phyloP scores from a whole-genome alignment of 2,329 filamentous ascomycete genomes.

The Botrytis pseudocinerea region DNA sequence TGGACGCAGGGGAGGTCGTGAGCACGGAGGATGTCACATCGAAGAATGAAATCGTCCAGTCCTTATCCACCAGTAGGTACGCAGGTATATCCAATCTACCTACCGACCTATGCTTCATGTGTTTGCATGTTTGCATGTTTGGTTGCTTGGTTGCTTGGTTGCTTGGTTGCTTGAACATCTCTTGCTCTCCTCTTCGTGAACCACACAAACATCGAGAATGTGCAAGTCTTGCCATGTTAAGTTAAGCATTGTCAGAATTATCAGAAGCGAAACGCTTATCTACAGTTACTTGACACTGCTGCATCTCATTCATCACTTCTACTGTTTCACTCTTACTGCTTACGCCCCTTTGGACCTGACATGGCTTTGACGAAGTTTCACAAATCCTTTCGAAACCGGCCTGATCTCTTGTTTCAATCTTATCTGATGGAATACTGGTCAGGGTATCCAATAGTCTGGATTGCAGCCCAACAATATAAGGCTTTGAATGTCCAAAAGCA shows the following conservation, averaged over 20 bases:
- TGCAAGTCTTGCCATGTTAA: not conserved
- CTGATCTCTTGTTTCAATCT: not conserved
- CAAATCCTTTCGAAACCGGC: not conserved
- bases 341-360: not conserved
- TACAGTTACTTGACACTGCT: not conserved
- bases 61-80: not conserved
- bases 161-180: not conserved
- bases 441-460: too few species aligned
- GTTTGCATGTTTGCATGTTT: not conserved
- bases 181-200: not conserved
- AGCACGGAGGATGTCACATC: not conserved
- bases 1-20: not conserved
- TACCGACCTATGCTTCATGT: not conserved
- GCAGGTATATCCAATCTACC: not conserved
- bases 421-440: too few species aligned
- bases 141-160: too few species aligned
- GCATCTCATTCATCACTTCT: not conserved
- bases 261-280: not conserved
- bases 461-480: too few species aligned
- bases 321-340: not conserved
- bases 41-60: not conserved
- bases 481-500: too few species aligned
- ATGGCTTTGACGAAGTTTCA: slow-evolving; percentile 11
- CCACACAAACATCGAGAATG: not conserved
- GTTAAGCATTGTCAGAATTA: not conserved